A percentile compares a stretch with the other conserved stretches of the same genome.
Conservation (phyloP, 2,329 filamentous ascomycete genomes). For the Polytolypa hystricis region DNA sequence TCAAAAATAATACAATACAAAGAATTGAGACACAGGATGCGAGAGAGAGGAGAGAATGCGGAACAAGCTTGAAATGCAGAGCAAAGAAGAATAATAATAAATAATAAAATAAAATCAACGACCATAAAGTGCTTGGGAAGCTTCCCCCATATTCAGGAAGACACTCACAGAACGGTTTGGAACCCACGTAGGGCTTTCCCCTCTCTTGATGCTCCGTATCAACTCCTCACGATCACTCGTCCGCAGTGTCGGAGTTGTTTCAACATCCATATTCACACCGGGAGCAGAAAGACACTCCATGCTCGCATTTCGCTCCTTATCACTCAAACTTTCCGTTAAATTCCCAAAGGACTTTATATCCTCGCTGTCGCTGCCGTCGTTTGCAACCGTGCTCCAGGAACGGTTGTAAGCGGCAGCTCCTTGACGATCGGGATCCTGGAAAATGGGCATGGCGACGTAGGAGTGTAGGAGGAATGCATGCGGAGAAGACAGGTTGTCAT, state of each 20-base stretch:
- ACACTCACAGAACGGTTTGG: conserved; percentile 48
- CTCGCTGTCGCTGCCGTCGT: conserved; percentile 4
- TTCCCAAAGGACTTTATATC: conserved; percentile 11
- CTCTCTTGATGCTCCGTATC: conserved; percentile 73
- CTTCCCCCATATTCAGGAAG: too few relatives aligned
- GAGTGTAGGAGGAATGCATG: conserved; percentile 7
- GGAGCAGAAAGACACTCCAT: conserved; percentile 11
- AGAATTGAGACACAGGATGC: not conserved
- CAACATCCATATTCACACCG: conserved; percentile 10
- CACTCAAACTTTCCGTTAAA: conserved; percentile 9
- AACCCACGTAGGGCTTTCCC: conserved; percentile 64
- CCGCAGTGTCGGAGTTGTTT: conserved; percentile 15
- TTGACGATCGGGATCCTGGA: conserved; percentile 22
- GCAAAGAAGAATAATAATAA: too few relatives aligned
- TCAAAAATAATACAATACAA: not conserved
- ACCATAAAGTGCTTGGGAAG: too few relatives aligned
- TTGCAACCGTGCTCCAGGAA: conserved; percentile 5
- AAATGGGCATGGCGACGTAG: conserved; percentile 18
- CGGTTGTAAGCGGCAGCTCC: too few relatives aligned
- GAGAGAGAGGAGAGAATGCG: not conserved
- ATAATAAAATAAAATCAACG: too few relatives aligned
- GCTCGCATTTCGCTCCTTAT: conserved; percentile 9
- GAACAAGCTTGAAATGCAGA: too few relatives aligned
- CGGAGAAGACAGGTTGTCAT: conserved; percentile 2
- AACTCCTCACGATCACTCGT: conserved; percentile 58